Conservation (phyloP, 2,329 filamentous ascomycete genomes). For the Didymella pinodella region DNA sequence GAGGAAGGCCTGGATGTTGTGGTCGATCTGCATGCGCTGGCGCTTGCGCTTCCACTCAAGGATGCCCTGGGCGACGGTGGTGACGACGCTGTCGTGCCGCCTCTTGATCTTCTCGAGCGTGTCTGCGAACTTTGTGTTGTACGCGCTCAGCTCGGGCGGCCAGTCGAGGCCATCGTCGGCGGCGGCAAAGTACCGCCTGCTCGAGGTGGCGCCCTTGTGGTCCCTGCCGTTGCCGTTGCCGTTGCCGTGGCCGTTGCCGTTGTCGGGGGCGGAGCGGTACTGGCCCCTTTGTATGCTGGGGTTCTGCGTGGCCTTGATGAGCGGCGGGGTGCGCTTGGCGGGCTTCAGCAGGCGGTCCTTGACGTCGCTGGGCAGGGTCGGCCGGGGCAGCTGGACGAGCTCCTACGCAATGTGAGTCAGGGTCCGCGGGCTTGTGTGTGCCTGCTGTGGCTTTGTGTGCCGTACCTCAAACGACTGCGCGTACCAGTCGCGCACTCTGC, state of each 20-base stretch:
- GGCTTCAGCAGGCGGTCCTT: constrained; percentile 80
- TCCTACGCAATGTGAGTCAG: constrained; percentile 67
- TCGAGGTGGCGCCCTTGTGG: constrained; percentile 55
- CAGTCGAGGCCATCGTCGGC: constrained; percentile 88
- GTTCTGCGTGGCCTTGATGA: constrained; percentile 86
- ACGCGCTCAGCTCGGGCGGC: constrained; percentile 92
- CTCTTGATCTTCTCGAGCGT: constrained; percentile 93
- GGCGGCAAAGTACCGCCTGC: constrained; percentile 84
- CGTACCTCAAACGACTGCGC: constrained; percentile 97
- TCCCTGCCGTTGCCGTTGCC: constrained; percentile 59
- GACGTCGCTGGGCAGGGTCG: constrained; percentile 76
- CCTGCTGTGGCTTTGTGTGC: background rate
- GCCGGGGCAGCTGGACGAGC: constrained; percentile 85
- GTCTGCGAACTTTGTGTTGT: constrained; percentile 90
- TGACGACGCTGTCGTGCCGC: constrained; percentile 95
- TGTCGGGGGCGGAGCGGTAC: constrained; percentile 67
- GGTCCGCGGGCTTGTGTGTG: constrained; percentile 7
- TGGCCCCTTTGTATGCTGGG: constrained; percentile 87
- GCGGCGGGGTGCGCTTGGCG: constrained; percentile 64
- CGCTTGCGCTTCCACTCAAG: constrained; percentile 96
- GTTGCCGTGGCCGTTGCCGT: constrained; percentile 58
- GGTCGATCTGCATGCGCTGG: constrained; percentile 97
- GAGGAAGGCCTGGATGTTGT: constrained; percentile 95
- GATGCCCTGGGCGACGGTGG: constrained; percentile 96
- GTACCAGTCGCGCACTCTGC: constrained; percentile 96